Evolutionary conservation across 805 yeast genomes (phyloP), one percentile per base, ranked within the genome.

Genomic region (Tetrapisispora phaffii): DNA sequence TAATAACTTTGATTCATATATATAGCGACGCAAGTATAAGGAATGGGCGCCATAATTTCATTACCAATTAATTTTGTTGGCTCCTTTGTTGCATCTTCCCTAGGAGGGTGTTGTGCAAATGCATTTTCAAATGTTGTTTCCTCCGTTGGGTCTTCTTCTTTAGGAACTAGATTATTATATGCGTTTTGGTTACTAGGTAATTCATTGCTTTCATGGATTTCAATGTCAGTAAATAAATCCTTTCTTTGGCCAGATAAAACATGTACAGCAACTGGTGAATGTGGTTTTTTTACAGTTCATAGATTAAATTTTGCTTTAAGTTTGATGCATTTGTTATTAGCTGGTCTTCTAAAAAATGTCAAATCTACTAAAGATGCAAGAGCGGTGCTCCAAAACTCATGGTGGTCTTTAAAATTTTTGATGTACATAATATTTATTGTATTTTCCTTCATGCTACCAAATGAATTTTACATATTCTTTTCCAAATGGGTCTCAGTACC

Each of bases 221-320:
- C 67, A 0, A 85, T 85, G 67, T 75, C 93, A 45, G 79, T 94
- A 16, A 87, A 87, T 49, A 82, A 84, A 63, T 79, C 90, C 4
- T 74, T 82, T 17, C 72, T 77, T 47, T 77, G 84, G 66, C 78
- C 93, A 8, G 93, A 83, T 48, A 75, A 74, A 47, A 70, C 87
- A 35, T 90, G 98, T 66, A 79, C 80, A 37, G 95, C 93, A 13
- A 77, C 78, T 20, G 82, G 84, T 46, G 85, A 85, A 54, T 88
- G 96, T 63, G 95, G 97, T 39, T 93, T 90, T 64, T 85, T 87
- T 15, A 89, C 95, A 4, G 97, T 93, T n/a, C 94, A 93, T 61
- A 70, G 97, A 45, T 71, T 93, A 55, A 87, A 87, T 65, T 85
- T 88, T 59, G 89, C 97, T 2, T 68, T 93, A 17, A 97, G 95